Evolutionary conservation across 768 basidiomycete genomes (phyloP), one percentile per base, ranked within the genome.

Genomic region (Ephemerocybe angulata): DNA sequence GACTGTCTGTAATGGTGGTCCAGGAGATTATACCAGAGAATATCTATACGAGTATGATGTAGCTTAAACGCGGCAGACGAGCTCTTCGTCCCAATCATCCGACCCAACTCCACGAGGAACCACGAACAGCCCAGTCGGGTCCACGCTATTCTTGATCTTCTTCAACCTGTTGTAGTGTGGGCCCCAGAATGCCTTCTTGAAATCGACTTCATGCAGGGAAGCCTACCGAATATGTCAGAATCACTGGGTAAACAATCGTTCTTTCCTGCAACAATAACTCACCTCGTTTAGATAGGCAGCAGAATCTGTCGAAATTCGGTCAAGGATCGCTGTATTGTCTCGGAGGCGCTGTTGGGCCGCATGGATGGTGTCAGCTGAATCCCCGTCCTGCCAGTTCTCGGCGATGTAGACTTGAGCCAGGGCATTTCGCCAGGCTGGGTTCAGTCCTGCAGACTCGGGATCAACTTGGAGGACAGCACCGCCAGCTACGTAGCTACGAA

Each of bases 271-370:
- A 40, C 28, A 52, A 11, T 28, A 8, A 58, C 68, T 21, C 22
- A 75, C 79, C 72, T 83, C 80, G 58, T 81, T 79, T 42, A 78
- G 68, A 61, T 82, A 80, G 2, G 79, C 68, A 3, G 75, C 78
- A 3, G 75, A 57, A 22, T 70, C 71, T 4, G 71, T 62, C 15
- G 71, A 63, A 5, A 69, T 50, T 3, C 46, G 40, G 35, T 70
- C 67, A 24, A 74, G 38, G 5, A 27, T 33, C n/a, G 24, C 52
- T 3, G 70, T 56, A 13, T 58, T 56, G 2, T 53, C 44, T 41
- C 61, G 61, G n/a, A 67, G 35, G n/a, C 47, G 35, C 43, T 66
- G 37, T 37, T 56, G 58, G 21, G 57, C 55, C 33, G 53, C 46
- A 10, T 55, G 33, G 12, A 72, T 66, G 21, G 50, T 59, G n/a